phyloP scores from a whole-genome alignment of 108 stramenopile genomes.

The Cyclotella choctawhatcheeana region DNA sequence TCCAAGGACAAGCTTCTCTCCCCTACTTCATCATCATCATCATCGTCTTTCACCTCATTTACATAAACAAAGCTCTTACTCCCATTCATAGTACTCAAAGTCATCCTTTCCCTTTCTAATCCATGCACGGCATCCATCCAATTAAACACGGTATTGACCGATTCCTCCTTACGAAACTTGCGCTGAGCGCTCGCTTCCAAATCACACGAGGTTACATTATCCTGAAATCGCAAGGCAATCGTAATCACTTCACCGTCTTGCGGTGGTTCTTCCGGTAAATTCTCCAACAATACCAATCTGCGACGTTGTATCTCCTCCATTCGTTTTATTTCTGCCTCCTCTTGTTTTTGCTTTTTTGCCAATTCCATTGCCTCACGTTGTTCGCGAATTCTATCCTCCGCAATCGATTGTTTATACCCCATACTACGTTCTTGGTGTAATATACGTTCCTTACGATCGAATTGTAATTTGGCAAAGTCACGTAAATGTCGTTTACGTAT shows the following conservation, averaged over 20 bases:
- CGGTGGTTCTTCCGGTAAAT: slow-evolving; percentile 64
- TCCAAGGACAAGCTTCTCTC: slow-evolving; percentile 45
- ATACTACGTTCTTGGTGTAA: slow-evolving; percentile 62
- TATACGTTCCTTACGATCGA: slow-evolving; percentile 50
- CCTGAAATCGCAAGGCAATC: slow-evolving; percentile 66
- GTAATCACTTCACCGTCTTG: slow-evolving; percentile 55
- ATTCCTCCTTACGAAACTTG: slow-evolving; percentile 54
- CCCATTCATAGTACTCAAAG: slow-evolving; percentile 80
- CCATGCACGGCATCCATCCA: slow-evolving; percentile 82
- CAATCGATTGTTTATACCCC: slow-evolving; percentile 61
- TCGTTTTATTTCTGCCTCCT: slow-evolving; percentile 43
- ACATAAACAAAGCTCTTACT: slow-evolving; percentile 66
- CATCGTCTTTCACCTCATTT: too few species aligned
- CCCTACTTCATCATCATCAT: slow-evolving; percentile 14
- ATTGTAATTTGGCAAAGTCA: slow-evolving; percentile 69
- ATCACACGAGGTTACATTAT: slow-evolving; percentile 43
- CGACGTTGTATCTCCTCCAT: slow-evolving; percentile 50
- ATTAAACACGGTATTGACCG: slow-evolving; percentile 69
- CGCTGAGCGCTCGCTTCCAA: slow-evolving; percentile 26
- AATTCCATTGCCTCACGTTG: slow-evolving; percentile 22
- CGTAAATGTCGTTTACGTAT: slow-evolving; percentile 73
- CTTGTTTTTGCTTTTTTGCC: slow-evolving; percentile 31
- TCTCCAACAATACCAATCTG: slow-evolving; percentile 52
- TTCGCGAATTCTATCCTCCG: slow-evolving; percentile 61
- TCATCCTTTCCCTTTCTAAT: slow-evolving; percentile 76